phyloP scores from a whole-genome alignment of 345 rosid species.

The Sisymbrium altissimum region DNA sequence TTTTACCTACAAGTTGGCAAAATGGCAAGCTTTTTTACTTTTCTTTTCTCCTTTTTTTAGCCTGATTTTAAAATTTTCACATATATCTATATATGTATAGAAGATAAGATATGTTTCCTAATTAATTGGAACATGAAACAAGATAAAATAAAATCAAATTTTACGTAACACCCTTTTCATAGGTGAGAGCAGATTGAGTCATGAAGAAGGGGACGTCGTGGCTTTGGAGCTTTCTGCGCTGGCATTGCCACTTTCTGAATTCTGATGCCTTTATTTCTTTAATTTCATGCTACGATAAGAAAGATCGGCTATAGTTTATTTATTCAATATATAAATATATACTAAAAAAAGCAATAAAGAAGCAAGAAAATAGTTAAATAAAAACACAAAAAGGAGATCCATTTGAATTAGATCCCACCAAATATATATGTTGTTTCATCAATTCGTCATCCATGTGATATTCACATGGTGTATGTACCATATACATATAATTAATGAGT shows the following conservation, averaged over 20 bases:
- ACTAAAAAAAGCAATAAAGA: not conserved
- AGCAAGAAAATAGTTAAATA: not conserved
- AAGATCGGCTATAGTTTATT: slow-evolving; percentile 21
- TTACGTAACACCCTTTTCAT: slow-evolving; percentile 15
- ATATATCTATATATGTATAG: not conserved
- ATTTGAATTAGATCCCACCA: slow-evolving; percentile 25
- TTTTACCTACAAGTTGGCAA: slow-evolving; percentile 27
- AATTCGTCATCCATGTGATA: slow-evolving; percentile 40
- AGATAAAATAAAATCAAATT: not conserved
- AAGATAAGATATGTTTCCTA: slow-evolving; percentile 24
- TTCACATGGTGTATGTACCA: not conserved
- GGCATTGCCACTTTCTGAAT: slow-evolving; percentile 29
- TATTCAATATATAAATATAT: not conserved
- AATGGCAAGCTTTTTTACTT: not conserved
- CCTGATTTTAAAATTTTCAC: not conserved
- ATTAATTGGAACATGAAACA: slow-evolving; percentile 10
- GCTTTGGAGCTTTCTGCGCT: slow-evolving; percentile 30
- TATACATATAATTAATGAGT: not conserved
- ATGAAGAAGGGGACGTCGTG: slow-evolving; percentile 31
- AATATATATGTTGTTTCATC: slow-evolving; percentile 11
- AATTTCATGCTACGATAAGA: slow-evolving; percentile 25
- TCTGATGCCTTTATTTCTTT: slow-evolving; percentile 16
- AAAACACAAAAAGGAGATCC: slow-evolving; percentile 15
- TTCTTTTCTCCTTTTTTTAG: not conserved
- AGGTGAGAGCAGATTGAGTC: slow-evolving; percentile 19